phyloP scores from a whole-genome alignment of 495 filamentous ascomycete genomes.

The Annulohypoxylon bovei region DNA sequence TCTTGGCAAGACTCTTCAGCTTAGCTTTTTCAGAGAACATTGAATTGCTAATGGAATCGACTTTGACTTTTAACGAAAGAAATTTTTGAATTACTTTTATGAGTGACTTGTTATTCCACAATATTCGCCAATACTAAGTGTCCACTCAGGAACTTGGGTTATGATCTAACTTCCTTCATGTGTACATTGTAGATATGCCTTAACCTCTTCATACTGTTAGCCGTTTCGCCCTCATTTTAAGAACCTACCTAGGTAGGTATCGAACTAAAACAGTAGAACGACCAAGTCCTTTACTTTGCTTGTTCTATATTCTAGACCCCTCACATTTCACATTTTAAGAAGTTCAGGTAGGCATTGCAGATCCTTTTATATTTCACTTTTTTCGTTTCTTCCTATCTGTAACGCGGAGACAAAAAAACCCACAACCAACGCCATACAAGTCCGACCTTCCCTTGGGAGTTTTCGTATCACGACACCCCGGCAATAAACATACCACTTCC shows the following conservation, averaged over 20 bases:
- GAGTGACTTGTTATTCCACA: neutral
- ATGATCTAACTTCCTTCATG: neutral
- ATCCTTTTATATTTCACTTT: neutral
- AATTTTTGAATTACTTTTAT: neutral
- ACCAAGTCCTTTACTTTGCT: neutral
- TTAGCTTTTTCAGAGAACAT: neutral
- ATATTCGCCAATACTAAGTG: neutral
- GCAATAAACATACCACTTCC: neutral
- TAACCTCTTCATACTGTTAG: too few relatives aligned
- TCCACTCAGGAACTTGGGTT: neutral
- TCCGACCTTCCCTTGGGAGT: constrained; percentile 11
- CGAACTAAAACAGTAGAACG: neutral
- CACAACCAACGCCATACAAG: constrained; percentile 24
- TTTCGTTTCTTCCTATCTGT: constrained; percentile 3
- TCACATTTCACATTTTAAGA: neutral
- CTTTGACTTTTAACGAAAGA: neutral
- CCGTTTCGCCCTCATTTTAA: too few relatives aligned
- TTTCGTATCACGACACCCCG: constrained; percentile 6
- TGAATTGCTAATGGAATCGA: neutral
- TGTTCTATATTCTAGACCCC: neutral
- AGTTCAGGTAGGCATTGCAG: neutral
- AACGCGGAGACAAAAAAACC: neutral
- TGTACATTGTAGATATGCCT: neutral
- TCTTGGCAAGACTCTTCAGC: neutral
- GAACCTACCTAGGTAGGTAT: neutral